Conservation (phyloP, 306 rosid genomes). For the Malus sieversii region DNA sequence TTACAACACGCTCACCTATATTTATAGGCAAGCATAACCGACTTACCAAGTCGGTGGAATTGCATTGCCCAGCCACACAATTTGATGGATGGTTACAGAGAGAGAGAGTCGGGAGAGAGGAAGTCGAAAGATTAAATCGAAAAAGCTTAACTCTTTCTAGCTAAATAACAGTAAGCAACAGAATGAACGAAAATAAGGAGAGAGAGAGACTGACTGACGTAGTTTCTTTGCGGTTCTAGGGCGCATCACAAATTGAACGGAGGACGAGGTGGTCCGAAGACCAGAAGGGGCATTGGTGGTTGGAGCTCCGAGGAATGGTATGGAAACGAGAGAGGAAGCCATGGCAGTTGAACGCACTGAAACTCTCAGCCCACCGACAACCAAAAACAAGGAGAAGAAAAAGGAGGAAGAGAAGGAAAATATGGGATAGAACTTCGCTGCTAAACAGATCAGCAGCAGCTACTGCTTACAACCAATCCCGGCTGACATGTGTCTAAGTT, state of each 20-base stretch:
- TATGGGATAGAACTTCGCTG: too few relatives aligned
- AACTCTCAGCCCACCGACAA: not conserved
- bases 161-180: not conserved
- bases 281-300: conserved; percentile 35
- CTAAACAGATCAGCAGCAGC: too few relatives aligned
- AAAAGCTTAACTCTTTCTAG: not conserved
- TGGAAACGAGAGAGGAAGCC: conserved; percentile 65
- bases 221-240: conserved; percentile 41
- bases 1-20: too few relatives aligned
- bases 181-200: not conserved
- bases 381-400: not conserved
- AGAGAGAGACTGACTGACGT: conserved; percentile 42
- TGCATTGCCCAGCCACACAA: too few relatives aligned
- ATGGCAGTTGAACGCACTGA: conserved; percentile 5
- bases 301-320: conserved; percentile 48
- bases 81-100: too few relatives aligned
- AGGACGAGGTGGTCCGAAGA: conserved; percentile 41
- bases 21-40: too few relatives aligned
- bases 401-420: not conserved
- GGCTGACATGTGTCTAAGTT: too few relatives aligned
- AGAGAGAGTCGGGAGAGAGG: too few relatives aligned
- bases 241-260: conserved; percentile 35
- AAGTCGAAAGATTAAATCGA: not conserved
- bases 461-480: too few relatives aligned
- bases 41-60: too few relatives aligned